These are phyloP conservation scores for Meira nashicola DNA, from an alignment of 1,284 basidiomycete genomes.

Conservation along the genomic window DNA sequence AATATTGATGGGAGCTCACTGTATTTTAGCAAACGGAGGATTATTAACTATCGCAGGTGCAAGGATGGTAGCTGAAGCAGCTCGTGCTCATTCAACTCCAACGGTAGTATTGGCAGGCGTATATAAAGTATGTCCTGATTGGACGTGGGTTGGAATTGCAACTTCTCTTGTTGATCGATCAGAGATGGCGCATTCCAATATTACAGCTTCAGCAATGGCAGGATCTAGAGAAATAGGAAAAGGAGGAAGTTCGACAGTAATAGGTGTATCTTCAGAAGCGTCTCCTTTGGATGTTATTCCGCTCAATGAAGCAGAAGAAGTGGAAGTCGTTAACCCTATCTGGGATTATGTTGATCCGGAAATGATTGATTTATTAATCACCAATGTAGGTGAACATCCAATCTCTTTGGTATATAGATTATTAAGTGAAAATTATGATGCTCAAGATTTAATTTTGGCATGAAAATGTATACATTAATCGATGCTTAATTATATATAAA, in stretches of 20 bases:
- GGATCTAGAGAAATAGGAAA: background rate
- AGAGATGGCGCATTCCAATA: background rate
- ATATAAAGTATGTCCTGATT: conserved; percentile 89
- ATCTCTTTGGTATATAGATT: conserved; percentile 51
- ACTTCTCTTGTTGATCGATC: conserved; percentile 6
- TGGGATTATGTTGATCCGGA: conserved; percentile 93
- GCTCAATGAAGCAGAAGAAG: conserved; percentile 61
- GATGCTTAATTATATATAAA: too few relatives aligned
- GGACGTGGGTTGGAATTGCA: conserved; percentile 63
- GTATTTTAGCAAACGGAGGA: conserved; percentile 90
- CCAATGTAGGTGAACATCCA: conserved; percentile 64
- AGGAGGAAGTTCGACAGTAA: too few relatives aligned
- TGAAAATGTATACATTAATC: too few relatives aligned
- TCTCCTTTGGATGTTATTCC: conserved; percentile 5
- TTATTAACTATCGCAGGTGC: conserved; percentile 84
- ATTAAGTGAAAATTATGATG: conserved; percentile 24
- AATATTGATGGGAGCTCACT: conserved; percentile 85
- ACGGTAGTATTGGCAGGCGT: conserved; percentile 91
- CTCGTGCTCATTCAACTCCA: conserved; percentile 84
- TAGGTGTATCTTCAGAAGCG: background rate
- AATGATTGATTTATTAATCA: conserved; percentile 86
- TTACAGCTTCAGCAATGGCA: background rate
- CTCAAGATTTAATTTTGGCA: background rate
- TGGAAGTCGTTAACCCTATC: conserved; percentile 83
- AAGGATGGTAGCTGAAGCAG: conserved; percentile 77